Base-by-base conservation (phyloP, 495 filamentous ascomycete species). In the Neurospora sp. region DNA sequence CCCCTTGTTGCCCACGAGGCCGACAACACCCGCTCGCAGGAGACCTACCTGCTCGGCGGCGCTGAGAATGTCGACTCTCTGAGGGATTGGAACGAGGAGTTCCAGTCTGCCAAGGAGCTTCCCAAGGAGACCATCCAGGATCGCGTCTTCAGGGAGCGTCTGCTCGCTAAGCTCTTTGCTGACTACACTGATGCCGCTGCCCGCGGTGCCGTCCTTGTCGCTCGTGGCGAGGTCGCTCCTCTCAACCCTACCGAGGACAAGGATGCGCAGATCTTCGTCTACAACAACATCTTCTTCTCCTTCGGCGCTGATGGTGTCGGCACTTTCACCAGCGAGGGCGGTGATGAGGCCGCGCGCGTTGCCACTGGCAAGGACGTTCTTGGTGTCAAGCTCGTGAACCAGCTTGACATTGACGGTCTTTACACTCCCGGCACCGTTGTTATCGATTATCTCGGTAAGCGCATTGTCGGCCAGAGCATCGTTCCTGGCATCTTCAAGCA, bases 401-500 rank as follows among this genome's bases (percentile, higher is more conserved):
- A 97, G 83, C 90, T 99, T 39, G 96, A 99, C 79, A 96, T 98
- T 77, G 89, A 92, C 69, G 94, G 94, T 19, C 86, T 99, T 28
- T 97, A 95, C 80, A 98, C 95, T 17, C 93, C 96, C 0, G 96
- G 95, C 48, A 99, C 96, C 24, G 92, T 98, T 21, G 94, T 98
- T 11, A 92, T 98, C 2, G 96, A 99, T 82, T 99, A 98, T 79
- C 87, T 98, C 36, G 96, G 96, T 69, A 97, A 96, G 86, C 93
- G 96, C 73, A 91, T 99, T 74, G 96, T 99, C 48, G 96, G 94
- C 40, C 96, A 99, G 85, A 97, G 93, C 78, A 98, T 99, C 74
- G 96, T 99, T 8, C 96, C 96, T 6, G 96, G 96, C 69, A 99
- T 99, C 79, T 99, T 99, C 89, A 97, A 97, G 84, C 96, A 98